Evolutionary conservation across 1,284 basidiomycete species (phyloP), one percentile per base, ranked within the genome.

Genomic region (Cutaneotrichosporon sp.): DNA sequence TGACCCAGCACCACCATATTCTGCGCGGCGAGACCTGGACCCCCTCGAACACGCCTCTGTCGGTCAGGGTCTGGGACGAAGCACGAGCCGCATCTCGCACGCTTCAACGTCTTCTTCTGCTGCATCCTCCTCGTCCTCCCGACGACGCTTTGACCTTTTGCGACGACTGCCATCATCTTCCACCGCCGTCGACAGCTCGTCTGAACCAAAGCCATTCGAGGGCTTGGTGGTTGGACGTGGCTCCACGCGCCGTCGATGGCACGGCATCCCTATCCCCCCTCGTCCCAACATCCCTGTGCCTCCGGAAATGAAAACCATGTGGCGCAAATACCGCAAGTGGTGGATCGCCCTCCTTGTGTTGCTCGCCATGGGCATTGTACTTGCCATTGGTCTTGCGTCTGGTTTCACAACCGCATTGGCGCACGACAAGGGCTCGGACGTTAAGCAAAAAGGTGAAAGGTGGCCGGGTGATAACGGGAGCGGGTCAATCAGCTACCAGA

Each of bases 1-100:
- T 21, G 70, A 73, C 41, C 52, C 56, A 1, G 54, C 72, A 20
- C 71, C 71, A n/a, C 70, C 71, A 1, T 73, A 73, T 36, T 35
- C 30, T 17, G 43, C 43, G 12, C 43, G 33, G 12, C 30, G 33
- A 17, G 43, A 45, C 21, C 33, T 49, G 9, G 41, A 38, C 23
- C 40, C 39, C 15, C 20, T 54, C 10, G 39, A 49, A 33, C 39
- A 33, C 15, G 46, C 45, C 20, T 40, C 46, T 23, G 26, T 18
- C 23, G 22, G n/a, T 18, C 20, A 1, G 4, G 33, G n/a, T 10
- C 40, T 52, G 5, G 33, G 15, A 17, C 45, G 51, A 12, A 34
- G 18, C 17, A 14, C 21, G 33, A 45, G 43, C 43, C 43, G 43
- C 12, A 33, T 39, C 13, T 52, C 51, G 1, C 44, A 35, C 8